These are phyloP conservation scores for Taiozyma sp. DNA, from an alignment of 1,139 yeast genomes.

Conservation along the genomic window DNA sequence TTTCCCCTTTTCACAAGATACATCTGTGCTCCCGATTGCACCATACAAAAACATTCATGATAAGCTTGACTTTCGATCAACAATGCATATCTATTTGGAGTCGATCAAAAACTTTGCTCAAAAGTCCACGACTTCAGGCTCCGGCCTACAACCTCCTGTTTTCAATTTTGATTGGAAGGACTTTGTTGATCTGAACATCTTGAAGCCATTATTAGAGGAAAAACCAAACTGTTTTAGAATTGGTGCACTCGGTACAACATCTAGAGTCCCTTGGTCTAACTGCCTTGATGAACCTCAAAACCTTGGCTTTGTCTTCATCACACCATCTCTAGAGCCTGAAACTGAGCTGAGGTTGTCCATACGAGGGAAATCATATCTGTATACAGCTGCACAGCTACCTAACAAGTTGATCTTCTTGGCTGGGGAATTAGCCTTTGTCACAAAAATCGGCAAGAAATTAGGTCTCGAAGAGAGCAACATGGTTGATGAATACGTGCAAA, in stretches of 20 bases:
- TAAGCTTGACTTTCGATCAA: constrained; percentile 27
- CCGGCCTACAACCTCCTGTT: constrained; percentile 24
- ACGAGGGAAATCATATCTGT: constrained; percentile 31
- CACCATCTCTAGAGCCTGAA: constrained; percentile 29
- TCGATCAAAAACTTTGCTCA: constrained; percentile 25
- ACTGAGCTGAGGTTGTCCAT: constrained; percentile 29
- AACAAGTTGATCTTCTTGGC: constrained; percentile 28
- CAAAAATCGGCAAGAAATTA: constrained; percentile 25
- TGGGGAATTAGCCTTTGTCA: constrained; percentile 33
- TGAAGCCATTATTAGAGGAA: constrained; percentile 29
- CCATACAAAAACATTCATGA: constrained; percentile 29
- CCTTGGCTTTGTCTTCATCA: constrained; percentile 28
- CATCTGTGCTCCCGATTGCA: constrained; percentile 30
- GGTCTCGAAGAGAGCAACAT: constrained; percentile 27
- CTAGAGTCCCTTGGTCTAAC: constrained; percentile 33
- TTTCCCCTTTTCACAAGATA: constrained; percentile 27
- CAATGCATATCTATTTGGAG: constrained; percentile 28
- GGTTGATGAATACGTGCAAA: constrained; percentile 28
- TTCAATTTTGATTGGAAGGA: constrained; percentile 33
- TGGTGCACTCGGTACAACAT: constrained; percentile 32
- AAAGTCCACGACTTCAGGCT: constrained; percentile 21
- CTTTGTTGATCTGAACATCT: constrained; percentile 30
- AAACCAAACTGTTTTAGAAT: constrained; percentile 34
- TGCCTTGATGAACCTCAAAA: constrained; percentile 30
- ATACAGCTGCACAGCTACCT: constrained; percentile 31